Conservation (phyloP, 2,329 filamentous ascomycete species). For the Exophiala sp. region DNA sequence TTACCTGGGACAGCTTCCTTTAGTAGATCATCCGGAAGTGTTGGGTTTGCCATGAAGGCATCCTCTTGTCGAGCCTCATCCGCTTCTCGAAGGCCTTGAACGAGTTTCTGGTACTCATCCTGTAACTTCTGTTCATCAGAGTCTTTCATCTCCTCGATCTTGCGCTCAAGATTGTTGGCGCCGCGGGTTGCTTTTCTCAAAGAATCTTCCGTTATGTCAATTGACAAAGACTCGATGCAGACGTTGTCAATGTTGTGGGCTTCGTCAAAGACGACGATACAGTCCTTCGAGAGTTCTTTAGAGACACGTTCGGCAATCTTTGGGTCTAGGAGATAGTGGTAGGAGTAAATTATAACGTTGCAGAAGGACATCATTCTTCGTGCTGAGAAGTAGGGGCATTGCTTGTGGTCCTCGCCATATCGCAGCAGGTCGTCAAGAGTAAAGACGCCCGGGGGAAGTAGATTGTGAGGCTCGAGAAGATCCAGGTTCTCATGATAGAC, state of each 20-base stretch:
- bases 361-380: slow-evolving; percentile 99
- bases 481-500: slow-evolving; percentile 98
- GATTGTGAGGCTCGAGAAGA: slow-evolving; percentile 86
- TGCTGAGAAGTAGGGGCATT: slow-evolving; percentile 96
- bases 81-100: slow-evolving; percentile 82
- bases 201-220: slow-evolving; percentile 94
- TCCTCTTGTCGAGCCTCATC: slow-evolving; percentile 90
- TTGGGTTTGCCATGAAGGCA: slow-evolving; percentile 95
- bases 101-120: slow-evolving; percentile 90
- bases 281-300: slow-evolving; percentile 93
- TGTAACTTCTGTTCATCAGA: slow-evolving; percentile 92
- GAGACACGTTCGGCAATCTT: slow-evolving; percentile 97
- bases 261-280: slow-evolving; percentile 97
- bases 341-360: slow-evolving; percentile 99
- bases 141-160: slow-evolving; percentile 91
- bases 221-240: slow-evolving; percentile 95
- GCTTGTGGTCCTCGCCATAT: slow-evolving; percentile 93
- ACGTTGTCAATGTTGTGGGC: slow-evolving; percentile 99
- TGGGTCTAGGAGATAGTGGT: slow-evolving; percentile 94
- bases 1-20: slow-evolving; percentile 97
- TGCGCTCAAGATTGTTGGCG: slow-evolving; percentile 84
- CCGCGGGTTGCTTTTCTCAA: slow-evolving; percentile 85
- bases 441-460: slow-evolving; percentile 93
- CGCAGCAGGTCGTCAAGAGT: slow-evolving; percentile 83
- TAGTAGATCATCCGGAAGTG: slow-evolving; percentile 85